A percentile compares a stretch with the other conserved stretches of the same genome.
Evolutionary conservation across 768 basidiomycete genomes (phyloP).

Genomic region (Leccinum variicolor): DNA sequence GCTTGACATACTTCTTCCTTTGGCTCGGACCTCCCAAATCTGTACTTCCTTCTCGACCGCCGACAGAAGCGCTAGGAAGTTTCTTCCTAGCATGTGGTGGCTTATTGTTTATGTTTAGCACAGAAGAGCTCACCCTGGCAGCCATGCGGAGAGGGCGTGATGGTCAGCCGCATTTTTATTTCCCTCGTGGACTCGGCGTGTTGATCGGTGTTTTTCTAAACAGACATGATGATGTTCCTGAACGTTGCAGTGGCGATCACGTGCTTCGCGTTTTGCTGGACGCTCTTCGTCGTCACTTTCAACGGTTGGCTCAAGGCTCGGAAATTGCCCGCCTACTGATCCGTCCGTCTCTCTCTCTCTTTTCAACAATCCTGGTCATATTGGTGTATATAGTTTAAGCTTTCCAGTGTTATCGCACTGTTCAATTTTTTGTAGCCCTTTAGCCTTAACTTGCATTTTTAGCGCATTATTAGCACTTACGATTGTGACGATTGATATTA

Average conservation of each 20-base stretch:
- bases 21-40: slow-evolving; percentile 84
- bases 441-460: background rate
- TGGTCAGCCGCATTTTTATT: slow-evolving; percentile 43
- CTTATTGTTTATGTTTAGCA: slow-evolving; percentile 83
- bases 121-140: slow-evolving; percentile 84
- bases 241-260: slow-evolving; percentile 84
- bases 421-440: background rate
- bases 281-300: slow-evolving; percentile 66
- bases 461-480: background rate
- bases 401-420: background rate
- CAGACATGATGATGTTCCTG: slow-evolving; percentile 88
- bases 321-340: slow-evolving; percentile 22
- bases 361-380: background rate
- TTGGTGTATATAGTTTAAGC: background rate
- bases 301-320: slow-evolving; percentile 75
- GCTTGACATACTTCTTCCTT: slow-evolving; percentile 91
- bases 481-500: background rate
- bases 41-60: slow-evolving; percentile 86
- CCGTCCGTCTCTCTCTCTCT: no score
- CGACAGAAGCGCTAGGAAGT: slow-evolving; percentile 85
- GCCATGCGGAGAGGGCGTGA: slow-evolving; percentile 90
- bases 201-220: background rate
- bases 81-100: slow-evolving; percentile 90
- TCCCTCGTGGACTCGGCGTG: background rate
- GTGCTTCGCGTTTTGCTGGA: slow-evolving; percentile 85